Evolutionary conservation across 1,284 basidiomycete species (phyloP).

Genomic region (Sanguinoderma infundibulare): DNA sequence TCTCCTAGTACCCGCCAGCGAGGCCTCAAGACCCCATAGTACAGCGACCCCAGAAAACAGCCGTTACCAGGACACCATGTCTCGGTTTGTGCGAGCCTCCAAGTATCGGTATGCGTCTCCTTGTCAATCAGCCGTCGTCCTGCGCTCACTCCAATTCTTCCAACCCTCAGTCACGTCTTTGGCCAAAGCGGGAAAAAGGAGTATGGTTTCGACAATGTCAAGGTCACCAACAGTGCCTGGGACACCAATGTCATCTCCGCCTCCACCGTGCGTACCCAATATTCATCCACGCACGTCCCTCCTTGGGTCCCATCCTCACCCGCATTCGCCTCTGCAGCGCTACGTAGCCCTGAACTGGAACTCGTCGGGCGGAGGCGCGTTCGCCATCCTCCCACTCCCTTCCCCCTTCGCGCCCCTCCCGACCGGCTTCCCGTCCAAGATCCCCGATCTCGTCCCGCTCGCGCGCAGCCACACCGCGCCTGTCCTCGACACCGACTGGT

Average conservation of each 20-base stretch:
- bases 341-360: slow-evolving; percentile 96
- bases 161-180: slow-evolving; percentile 78
- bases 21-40: background rate
- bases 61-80: slow-evolving; percentile 46
- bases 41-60: background rate
- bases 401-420: slow-evolving; percentile 68
- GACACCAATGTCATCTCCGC: slow-evolving; percentile 94
- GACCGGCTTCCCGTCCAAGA: slow-evolving; percentile 69
- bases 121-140: background rate
- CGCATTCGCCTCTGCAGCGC: slow-evolving; percentile 50
- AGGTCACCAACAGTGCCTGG: slow-evolving; percentile 90
- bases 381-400: slow-evolving; percentile 88
- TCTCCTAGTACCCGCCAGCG: too few relatives aligned
- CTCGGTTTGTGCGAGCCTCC: slow-evolving; percentile 72
- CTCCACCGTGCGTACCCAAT: slow-evolving; percentile 64
- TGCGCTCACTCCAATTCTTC: slow-evolving; percentile 29
- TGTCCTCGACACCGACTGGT: slow-evolving; percentile 98
- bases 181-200: slow-evolving; percentile 87
- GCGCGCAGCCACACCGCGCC: slow-evolving; percentile 85
- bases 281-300: background rate
- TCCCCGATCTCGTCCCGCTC: slow-evolving; percentile 92
- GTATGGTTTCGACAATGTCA: slow-evolving; percentile 88
- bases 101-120: slow-evolving; percentile 66
- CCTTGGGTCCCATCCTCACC: slow-evolving; percentile 10
- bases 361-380: slow-evolving; percentile 94